Evolutionary conservation across 2,329 filamentous ascomycete species (phyloP).

Genomic region (Claviceps purpurea): DNA sequence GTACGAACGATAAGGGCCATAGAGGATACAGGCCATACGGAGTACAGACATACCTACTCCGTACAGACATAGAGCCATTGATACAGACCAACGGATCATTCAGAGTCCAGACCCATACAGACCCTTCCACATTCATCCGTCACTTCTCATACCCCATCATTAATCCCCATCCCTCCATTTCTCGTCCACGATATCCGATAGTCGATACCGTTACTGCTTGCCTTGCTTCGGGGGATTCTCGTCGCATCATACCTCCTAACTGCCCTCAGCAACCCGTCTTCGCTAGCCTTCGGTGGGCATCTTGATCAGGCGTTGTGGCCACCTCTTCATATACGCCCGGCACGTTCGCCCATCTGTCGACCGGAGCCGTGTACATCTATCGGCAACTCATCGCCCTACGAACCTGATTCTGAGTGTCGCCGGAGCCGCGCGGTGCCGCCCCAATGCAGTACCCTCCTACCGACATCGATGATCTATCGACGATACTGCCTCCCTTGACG

Average conservation of each 20-base stretch:
- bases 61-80: too few species aligned
- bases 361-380: not conserved
- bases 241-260: not conserved
- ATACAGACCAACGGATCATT: not conserved
- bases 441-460: slow-evolving; percentile 13
- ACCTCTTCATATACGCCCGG: not conserved
- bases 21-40: too few species aligned
- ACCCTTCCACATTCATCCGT: not conserved
- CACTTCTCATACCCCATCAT: not conserved
- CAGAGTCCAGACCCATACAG: not conserved
- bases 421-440: slow-evolving; percentile 4
- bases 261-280: not conserved
- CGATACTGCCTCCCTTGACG: slow-evolving; percentile 13
- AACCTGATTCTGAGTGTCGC: not conserved
- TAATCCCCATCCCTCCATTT: not conserved
- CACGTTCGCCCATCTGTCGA: not conserved
- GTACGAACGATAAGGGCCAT: too few species aligned
- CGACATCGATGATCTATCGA: slow-evolving; percentile 15
- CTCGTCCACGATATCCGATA: not conserved
- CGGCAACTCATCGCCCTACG: not conserved
- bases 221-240: not conserved
- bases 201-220: not conserved
- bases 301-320: too few species aligned
- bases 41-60: too few species aligned
- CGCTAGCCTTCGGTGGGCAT: too few species aligned